Evolutionary conservation across 2,329 filamentous ascomycete species (phyloP), one percentile per base, ranked within the genome.

Genomic region (Ambrosiella xylebori): DNA sequence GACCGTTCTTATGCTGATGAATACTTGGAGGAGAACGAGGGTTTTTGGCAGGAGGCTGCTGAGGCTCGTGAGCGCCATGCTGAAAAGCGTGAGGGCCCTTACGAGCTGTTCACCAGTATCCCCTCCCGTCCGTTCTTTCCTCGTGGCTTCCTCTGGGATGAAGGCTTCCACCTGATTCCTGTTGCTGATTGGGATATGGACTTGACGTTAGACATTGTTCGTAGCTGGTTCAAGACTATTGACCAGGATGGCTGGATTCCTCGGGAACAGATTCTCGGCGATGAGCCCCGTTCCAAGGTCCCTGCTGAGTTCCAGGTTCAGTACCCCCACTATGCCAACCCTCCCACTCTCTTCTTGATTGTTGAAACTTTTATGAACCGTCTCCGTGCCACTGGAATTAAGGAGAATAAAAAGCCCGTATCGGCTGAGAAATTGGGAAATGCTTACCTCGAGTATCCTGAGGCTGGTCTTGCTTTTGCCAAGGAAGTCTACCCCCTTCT

Each of bases 211-310:
- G 88, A 96, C 62, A 88, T 98, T 63, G 79, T 97, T 62, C 87
- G 85, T 71, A 95, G 88, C 70, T 98, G 93, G 93, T 94, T 94
- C 73, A 88, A 84, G 63, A 79, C 95, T 15, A 95, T 97, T 80
- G 93, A 98, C 63, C 86, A 93, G 13, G 89, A 97, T 68, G 93
- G 93, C 57, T 98, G 93, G 93, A 97, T 98, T 67, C 88, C 84
- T 2, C 85, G 93, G 56, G 93, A 98, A 73, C 90, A 96, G 71
- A 97, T 98, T 61, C 79, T 98, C 1, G 93, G 93, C 1, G 71
- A 79, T 1, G 93, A 98, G 72, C 93, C 93, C 52, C 83, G 91
- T 62, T 95, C 86, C 76, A 97, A 96, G 71, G 93, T 98, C 1
- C 93, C 93, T 0, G 70, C 76, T 3, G 90, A 97, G 70, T 98